These are phyloP conservation scores for Ogataea ganodermae DNA, from an alignment of 805 yeast species.

Conservation along the genomic window DNA sequence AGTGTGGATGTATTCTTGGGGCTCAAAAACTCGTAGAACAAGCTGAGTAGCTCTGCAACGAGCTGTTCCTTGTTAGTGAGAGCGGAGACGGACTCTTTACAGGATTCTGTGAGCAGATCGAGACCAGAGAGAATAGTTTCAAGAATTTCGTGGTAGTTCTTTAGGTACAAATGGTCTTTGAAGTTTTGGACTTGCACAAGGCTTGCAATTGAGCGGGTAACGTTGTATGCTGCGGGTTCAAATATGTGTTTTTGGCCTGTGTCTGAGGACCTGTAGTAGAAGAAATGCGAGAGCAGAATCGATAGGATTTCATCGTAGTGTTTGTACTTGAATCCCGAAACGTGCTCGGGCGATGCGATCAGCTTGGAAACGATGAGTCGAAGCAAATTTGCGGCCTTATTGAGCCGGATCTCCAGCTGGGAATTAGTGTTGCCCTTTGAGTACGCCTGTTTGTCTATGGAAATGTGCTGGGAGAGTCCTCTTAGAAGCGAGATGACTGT, in stretches of 20 bases:
- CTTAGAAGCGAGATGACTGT: constrained; percentile 18
- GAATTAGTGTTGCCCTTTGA: constrained; percentile 24
- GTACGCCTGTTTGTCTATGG: constrained; percentile 25
- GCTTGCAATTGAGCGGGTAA: constrained; percentile 30
- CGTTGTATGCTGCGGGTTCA: constrained; percentile 35
- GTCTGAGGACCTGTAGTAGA: constrained; percentile 11
- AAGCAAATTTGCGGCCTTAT: constrained; percentile 26
- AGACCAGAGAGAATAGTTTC: constrained; percentile 19
- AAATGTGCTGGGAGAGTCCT: constrained; percentile 22
- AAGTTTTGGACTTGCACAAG: constrained; percentile 29
- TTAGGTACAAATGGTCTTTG: constrained; percentile 27
- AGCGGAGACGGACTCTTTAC: background rate
- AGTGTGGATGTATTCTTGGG: constrained; percentile 24
- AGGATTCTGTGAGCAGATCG: constrained; percentile 11
- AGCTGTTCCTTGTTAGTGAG: constrained; percentile 23
- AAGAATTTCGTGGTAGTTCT: constrained; percentile 22
- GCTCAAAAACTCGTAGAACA: constrained; percentile 21
- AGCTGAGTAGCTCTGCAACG: constrained; percentile 22
- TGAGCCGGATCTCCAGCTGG: constrained; percentile 27
- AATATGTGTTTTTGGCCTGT: constrained; percentile 17
- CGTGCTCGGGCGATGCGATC: constrained; percentile 14
- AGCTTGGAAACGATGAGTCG: constrained; percentile 19
- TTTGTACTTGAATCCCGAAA: constrained; percentile 27
- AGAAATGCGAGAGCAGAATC: constrained; percentile 21
- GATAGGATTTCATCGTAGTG: constrained; percentile 29